A percentile compares a stretch with the other conserved stretches of the same genome.
Conservation (phyloP, 768 basidiomycete species). For the Phanerochaete sordida region DNA sequence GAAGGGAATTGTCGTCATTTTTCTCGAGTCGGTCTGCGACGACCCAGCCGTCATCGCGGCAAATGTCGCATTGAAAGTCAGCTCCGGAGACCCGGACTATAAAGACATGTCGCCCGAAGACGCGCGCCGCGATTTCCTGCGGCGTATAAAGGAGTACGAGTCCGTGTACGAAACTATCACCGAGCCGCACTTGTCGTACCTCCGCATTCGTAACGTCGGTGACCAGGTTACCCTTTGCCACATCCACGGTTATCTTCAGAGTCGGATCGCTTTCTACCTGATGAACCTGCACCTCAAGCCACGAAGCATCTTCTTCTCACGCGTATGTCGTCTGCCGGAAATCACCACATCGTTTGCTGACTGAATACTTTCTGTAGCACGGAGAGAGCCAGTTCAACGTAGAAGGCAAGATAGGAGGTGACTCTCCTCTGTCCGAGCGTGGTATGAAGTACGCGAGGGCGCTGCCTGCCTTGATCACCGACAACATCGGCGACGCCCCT, state of each 20-base stretch:
- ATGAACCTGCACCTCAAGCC: conserved; percentile 99
- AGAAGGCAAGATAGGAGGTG: conserved; percentile 97
- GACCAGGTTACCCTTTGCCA: conserved; percentile 79
- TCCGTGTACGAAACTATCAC: conserved; percentile 93
- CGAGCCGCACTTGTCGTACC: conserved; percentile 86
- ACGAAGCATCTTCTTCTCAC: conserved; percentile 91
- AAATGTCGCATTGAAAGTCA: conserved; percentile 94
- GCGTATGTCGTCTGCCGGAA: too few relatives aligned
- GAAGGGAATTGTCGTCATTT: conserved; percentile 83
- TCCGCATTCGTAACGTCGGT: conserved; percentile 92
- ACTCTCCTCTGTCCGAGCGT: conserved; percentile 79
- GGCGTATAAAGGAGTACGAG: conserved; percentile 91
- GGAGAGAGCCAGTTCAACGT: conserved; percentile 98
- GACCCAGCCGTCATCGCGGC: conserved; percentile 93
- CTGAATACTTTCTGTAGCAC: conserved; percentile 79
- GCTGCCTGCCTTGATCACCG: conserved; percentile 80
- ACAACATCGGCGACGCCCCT: conserved; percentile 86
- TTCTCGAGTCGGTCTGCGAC: conserved; percentile 92
- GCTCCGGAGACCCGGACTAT: conserved; percentile 97
- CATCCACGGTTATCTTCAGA: conserved; percentile 94
- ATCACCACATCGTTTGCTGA: too few relatives aligned
- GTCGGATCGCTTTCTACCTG: conserved; percentile 95
- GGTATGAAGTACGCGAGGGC: conserved; percentile 85
- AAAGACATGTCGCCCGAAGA: conserved; percentile 80
- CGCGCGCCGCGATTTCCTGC: conserved; percentile 86